phyloP scores from a whole-genome alignment of 1,284 basidiomycete genomes.

The Coniferiporia sulphurascens region DNA sequence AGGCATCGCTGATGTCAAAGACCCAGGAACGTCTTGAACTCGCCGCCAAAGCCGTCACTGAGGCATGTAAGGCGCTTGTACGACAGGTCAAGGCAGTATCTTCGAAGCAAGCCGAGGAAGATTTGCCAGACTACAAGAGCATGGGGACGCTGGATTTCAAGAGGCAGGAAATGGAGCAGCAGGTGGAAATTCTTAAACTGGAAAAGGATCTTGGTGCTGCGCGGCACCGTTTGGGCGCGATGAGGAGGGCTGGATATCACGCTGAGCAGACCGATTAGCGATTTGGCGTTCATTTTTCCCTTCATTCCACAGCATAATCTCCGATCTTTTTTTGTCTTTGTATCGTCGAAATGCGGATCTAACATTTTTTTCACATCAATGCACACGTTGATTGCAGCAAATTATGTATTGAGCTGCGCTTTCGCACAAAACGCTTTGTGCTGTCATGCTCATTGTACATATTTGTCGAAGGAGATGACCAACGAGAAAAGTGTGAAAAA shows the following conservation, averaged over 20 bases:
- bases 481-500: not conserved
- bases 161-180: slow-evolving; percentile 97
- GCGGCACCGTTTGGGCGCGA: slow-evolving; percentile 79
- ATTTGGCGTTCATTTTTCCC: not conserved
- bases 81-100: slow-evolving; percentile 95
- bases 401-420: slow-evolving; percentile 14
- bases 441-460: slow-evolving; percentile 13
- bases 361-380: not conserved
- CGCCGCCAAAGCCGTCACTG: slow-evolving; percentile 96
- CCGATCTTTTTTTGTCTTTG: not conserved
- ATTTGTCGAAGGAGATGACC: not conserved
- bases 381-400: not conserved
- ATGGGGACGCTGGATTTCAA: slow-evolving; percentile 98
- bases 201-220: slow-evolving; percentile 95
- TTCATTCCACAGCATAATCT: not conserved
- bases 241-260: slow-evolving; percentile 88
- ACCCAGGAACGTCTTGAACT: slow-evolving; percentile 95
- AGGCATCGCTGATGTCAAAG: slow-evolving; percentile 97
- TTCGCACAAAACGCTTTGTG: not conserved
- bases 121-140: slow-evolving; percentile 83
- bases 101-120: slow-evolving; percentile 75
- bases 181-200: slow-evolving; percentile 94
- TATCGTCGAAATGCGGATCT: not conserved
- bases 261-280: slow-evolving; percentile 69
- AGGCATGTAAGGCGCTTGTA: slow-evolving; percentile 97